Percentiles rank a stretch among this genome's conserved stretches.
phyloP scores from a whole-genome alignment of 2,329 filamentous ascomycete species.

The Lojkania enalia region DNA sequence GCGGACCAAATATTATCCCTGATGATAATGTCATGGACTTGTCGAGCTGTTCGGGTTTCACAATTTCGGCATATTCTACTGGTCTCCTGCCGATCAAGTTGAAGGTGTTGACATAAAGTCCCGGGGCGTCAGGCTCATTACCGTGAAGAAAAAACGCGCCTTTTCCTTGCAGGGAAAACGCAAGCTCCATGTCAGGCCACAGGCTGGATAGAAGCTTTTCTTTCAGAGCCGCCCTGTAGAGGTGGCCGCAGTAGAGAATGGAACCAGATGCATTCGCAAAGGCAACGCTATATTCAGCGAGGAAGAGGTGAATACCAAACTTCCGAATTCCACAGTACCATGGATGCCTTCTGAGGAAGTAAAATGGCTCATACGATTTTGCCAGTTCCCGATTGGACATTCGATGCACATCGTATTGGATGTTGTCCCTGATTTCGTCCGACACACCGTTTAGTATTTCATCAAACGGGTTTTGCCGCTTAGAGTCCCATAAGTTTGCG shows the following conservation, averaged over 20 bases:
- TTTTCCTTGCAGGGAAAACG: conserved; percentile 30
- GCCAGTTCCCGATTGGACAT: neutral
- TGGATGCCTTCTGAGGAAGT: conserved; percentile 20
- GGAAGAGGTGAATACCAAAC: conserved; percentile 39
- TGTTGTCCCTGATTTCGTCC: conserved; percentile 12
- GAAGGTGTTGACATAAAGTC: too few species aligned
- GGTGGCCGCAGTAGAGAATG: conserved; percentile 43
- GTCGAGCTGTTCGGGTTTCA: too few species aligned
- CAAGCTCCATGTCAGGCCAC: conserved; percentile 51
- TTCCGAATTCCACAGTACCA: conserved; percentile 43
- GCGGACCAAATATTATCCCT: too few species aligned
- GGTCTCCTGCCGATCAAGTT: too few species aligned
- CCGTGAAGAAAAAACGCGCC: conserved; percentile 42
- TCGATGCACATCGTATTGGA: conserved; percentile 4
- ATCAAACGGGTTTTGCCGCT: conserved; percentile 23
- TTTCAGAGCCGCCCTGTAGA: conserved; percentile 48
- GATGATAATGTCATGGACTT: too few species aligned
- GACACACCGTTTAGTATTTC: conserved; percentile 9
- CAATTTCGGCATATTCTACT: too few species aligned
- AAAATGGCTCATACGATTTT: conserved; percentile 5
- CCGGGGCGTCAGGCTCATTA: too few species aligned
- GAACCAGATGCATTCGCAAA: conserved; percentile 48
- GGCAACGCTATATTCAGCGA: conserved; percentile 38
- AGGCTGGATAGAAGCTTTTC: conserved; percentile 28
- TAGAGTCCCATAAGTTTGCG: conserved; percentile 13